These are phyloP conservation scores for Sarocladium strictum DNA, from an alignment of 2,329 filamentous ascomycete species.

Conservation along the genomic window DNA sequence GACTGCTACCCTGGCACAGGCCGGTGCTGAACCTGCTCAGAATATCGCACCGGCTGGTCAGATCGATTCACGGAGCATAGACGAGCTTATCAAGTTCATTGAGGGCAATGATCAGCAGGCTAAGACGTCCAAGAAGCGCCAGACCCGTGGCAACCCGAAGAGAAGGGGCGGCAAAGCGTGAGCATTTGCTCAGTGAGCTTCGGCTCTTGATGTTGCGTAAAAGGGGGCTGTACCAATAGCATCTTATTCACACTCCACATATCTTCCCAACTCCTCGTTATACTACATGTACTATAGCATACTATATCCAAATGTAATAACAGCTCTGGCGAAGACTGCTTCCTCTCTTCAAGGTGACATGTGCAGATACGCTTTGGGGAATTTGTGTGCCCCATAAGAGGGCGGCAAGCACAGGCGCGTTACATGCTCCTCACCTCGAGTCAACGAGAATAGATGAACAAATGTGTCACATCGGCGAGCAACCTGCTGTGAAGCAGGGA, in stretches of 20 bases:
- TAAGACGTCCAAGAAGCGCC: constrained; percentile 49
- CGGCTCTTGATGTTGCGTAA: neutral
- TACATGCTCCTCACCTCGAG: too few species aligned
- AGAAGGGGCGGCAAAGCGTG: constrained; percentile 31
- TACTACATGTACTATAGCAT: constrained; percentile 7
- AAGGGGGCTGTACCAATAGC: neutral
- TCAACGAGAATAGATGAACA: too few species aligned
- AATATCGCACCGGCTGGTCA: constrained; percentile 25
- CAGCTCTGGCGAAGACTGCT: neutral
- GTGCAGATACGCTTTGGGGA: too few species aligned
- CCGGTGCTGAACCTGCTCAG: constrained; percentile 22
- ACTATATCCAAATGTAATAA: constrained; percentile 5
- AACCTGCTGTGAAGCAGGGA: too few species aligned
- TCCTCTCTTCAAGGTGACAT: neutral
- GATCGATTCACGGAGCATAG: constrained; percentile 77
- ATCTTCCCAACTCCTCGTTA: constrained; percentile 4
- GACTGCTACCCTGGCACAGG: constrained; percentile 15
- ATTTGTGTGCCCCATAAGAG: too few species aligned
- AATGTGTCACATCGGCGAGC: too few species aligned
- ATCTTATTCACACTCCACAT: neutral
- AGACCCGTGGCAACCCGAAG: constrained; percentile 50
- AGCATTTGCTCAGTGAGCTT: neutral
- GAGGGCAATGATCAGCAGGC: constrained; percentile 62
- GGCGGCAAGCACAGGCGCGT: too few species aligned
- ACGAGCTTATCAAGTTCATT: constrained; percentile 91